Conservation (phyloP, 2,329 filamentous ascomycete species). For the Aaosphaeria pasadenensis region DNA sequence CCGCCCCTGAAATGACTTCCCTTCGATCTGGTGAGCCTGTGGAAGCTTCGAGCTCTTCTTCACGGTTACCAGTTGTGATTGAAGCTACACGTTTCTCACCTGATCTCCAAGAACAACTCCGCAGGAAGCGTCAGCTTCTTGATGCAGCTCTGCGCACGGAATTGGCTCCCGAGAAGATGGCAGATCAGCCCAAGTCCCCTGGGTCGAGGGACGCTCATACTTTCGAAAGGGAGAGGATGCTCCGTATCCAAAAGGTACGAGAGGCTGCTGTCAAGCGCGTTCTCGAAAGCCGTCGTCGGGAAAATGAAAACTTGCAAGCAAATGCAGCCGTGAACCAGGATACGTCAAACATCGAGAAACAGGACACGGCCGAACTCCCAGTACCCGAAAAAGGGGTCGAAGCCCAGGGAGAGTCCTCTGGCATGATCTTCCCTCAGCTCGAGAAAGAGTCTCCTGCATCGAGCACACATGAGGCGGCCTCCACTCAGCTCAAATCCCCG, state of each 20-base stretch:
- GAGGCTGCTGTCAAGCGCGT: conserved; percentile 34
- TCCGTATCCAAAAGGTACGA: conserved; percentile 24
- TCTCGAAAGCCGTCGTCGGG: conserved; percentile 27
- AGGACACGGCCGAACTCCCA: conserved; percentile 25
- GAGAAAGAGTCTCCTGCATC: conserved; percentile 87
- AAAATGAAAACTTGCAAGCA: conserved; percentile 33
- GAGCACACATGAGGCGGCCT: conserved; percentile 66
- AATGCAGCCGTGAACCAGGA: conserved; percentile 7
- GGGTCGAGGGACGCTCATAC: conserved; percentile 21
- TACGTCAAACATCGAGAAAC: conserved; percentile 3
- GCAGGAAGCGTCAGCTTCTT: not conserved
- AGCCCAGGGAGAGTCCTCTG: conserved; percentile 33
- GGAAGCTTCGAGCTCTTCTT: conserved; percentile 3
- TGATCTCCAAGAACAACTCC: not conserved
- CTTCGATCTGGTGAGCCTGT: conserved; percentile 4
- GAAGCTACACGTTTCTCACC: not conserved
- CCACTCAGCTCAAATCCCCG: not conserved
- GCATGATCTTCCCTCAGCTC: conserved; percentile 96
- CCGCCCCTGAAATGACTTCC: conserved; percentile 12
- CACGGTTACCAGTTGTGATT: conserved; percentile 9
- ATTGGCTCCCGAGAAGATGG: conserved; percentile 2
- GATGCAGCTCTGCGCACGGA: not conserved
- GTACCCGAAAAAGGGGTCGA: conserved; percentile 30
- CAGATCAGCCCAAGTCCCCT: conserved; percentile 25
- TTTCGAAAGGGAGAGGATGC: conserved; percentile 19